Conservation (phyloP, 257 asterid genomes). For the Jacaranda copaia region DNA sequence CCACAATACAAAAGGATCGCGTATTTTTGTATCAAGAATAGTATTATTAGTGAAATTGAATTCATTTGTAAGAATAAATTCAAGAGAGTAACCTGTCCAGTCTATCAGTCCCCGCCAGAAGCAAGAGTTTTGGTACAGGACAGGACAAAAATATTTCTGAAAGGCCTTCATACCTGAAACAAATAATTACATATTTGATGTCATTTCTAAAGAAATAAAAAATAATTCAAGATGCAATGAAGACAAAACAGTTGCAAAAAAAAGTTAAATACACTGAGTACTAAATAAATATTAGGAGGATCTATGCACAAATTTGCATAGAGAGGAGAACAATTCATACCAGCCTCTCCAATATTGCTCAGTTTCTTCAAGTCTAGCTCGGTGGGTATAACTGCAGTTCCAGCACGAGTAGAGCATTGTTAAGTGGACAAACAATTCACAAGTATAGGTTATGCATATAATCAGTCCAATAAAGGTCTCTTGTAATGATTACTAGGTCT, state of each 20-base stretch:
- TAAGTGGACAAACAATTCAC: slow-evolving; percentile 18
- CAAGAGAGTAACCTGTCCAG: slow-evolving; percentile 75
- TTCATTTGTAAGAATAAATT: slow-evolving; percentile 16
- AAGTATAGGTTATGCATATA: neutral
- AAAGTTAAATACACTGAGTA: neutral
- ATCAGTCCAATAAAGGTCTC: slow-evolving; percentile 17
- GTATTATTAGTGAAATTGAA: slow-evolving; percentile 7
- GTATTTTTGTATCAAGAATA: neutral
- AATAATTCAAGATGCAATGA: neutral
- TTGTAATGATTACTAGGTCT: slow-evolving; percentile 20
- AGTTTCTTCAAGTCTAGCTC: slow-evolving; percentile 88
- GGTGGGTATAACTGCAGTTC: slow-evolving; percentile 78
- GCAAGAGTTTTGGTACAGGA: slow-evolving; percentile 93
- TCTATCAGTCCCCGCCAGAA: slow-evolving; percentile 97
- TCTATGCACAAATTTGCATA: slow-evolving; percentile 18
- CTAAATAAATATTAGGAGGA: neutral
- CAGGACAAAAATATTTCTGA: slow-evolving; percentile 82
- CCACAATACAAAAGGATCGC: neutral
- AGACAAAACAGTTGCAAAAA: slow-evolving; percentile 17
- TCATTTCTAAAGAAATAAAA: slow-evolving; percentile 7
- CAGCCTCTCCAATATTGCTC: slow-evolving; percentile 98
- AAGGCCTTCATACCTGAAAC: slow-evolving; percentile 98
- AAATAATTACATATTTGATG: slow-evolving; percentile 15
- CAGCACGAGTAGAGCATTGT: slow-evolving; percentile 33
- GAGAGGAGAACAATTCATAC: slow-evolving; percentile 50